Conservation (phyloP, 2,329 filamentous ascomycete genomes). For the Penicillium glabrum region DNA sequence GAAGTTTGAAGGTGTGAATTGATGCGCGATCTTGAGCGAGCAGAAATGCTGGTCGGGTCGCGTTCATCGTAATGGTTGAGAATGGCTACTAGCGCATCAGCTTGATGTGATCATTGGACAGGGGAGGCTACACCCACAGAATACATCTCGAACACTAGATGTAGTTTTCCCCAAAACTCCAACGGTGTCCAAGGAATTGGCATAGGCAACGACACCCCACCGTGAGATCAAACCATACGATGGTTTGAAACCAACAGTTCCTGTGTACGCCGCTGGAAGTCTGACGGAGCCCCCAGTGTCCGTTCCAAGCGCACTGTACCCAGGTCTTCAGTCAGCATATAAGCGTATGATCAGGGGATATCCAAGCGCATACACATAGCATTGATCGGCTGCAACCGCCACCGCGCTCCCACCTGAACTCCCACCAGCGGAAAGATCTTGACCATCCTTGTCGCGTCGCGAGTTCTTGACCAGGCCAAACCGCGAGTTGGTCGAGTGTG, state of each 20-base stretch:
- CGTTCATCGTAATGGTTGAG: conserved; percentile 62
- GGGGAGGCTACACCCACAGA: conserved; percentile 37
- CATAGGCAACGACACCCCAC: conserved; percentile 85
- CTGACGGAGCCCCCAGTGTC: conserved; percentile 91
- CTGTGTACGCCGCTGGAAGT: conserved; percentile 83
- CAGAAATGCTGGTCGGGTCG: conserved; percentile 73
- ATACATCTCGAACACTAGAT: conserved; percentile 53
- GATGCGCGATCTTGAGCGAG: conserved; percentile 54
- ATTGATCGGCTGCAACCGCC: conserved; percentile 68
- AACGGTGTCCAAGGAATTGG: conserved; percentile 89
- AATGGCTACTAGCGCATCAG: conserved; percentile 34
- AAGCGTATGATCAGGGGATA: neutral
- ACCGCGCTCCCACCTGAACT: conserved; percentile 94
- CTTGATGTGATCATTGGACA: neutral
- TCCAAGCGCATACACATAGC: conserved; percentile 51
- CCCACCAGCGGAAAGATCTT: conserved; percentile 69
- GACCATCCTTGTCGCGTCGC: conserved; percentile 36
- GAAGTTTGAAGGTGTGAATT: conserved; percentile 42
- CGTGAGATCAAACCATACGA: conserved; percentile 85
- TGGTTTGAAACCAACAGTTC: conserved; percentile 82
- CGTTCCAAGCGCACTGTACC: conserved; percentile 71
- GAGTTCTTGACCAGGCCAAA: conserved; percentile 65
- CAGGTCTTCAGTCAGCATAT: conserved; percentile 6
- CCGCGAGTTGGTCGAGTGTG: conserved; percentile 69
- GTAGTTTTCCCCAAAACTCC: conserved; percentile 67